Evolutionary conservation across 192 early-diverging fungal species (phyloP), one percentile per base, ranked within the genome.

Genomic region (Coemansia biformis): DNA sequence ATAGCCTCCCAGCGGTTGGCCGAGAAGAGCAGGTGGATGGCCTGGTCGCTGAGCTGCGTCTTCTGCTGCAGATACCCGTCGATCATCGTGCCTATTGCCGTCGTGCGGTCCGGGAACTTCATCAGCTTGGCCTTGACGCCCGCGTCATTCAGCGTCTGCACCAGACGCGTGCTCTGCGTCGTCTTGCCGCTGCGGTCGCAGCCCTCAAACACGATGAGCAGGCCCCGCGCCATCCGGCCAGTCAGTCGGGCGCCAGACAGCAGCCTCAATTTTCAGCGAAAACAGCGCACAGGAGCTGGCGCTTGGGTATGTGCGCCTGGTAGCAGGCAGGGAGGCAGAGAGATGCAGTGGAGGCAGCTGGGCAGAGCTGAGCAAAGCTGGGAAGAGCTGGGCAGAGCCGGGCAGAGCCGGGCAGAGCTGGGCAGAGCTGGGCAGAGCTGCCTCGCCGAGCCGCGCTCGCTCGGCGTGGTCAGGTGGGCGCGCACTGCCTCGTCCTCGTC

Each of bases 1-100:
- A 86, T 85, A 14, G 83, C 81, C 61, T 94, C 93, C 88, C 91
- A 96, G 30, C 96, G 79, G 75, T 99, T 99, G 3, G 91, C 92
- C 12, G 92, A 92, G 64, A 99, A 99, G 26, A 99, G 70, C 13
- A 97, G 57, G 59, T 99, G 96, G 23, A 93, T 78, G 11, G 89
- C 84, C 39, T 81, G 79, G 57, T 92, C 89, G 63, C 86, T 85
- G 17, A 94, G 65, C 23, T 87, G 77, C 23, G 65, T 54, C 15
- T 74, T 57, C 29, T 83, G 78, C 37, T 81, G 79, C 48, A 99
- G 76, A 53, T 99, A 93, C 2, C 63, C 72, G 55, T 96, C 74
- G 37, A 99, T 93, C 75, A 96, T 84, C 30, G 83, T 63, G 42
- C 96, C 96, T n/a, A 87, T 93, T n/a, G 70, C 60, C 0, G 96